Percentiles rank a stretch among this genome's conserved stretches.
These are phyloP conservation scores for Pseudogymnoascus pannorum DNA, from an alignment of 2,329 filamentous ascomycete genomes.

Conservation along the genomic window DNA sequence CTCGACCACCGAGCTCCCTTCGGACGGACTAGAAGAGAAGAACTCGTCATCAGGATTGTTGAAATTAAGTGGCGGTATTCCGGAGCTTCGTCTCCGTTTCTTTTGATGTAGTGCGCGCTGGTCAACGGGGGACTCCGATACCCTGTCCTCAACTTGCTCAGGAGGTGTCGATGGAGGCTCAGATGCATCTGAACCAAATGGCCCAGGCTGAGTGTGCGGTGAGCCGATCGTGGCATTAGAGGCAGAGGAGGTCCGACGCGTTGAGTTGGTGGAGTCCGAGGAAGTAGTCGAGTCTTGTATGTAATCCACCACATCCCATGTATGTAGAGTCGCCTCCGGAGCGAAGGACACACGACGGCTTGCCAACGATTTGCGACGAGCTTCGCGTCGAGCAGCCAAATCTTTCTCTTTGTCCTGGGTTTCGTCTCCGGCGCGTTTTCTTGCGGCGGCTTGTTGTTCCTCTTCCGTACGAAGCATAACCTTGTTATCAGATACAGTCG, in stretches of 20 bases:
- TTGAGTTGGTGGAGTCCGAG: conserved; percentile 65
- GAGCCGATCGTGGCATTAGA: conserved; percentile 20
- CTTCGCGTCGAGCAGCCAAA: conserved; percentile 68
- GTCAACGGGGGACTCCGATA: conserved; percentile 53
- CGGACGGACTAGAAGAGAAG: conserved; percentile 68
- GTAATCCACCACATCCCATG: conserved; percentile 90
- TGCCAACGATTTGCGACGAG: conserved; percentile 83
- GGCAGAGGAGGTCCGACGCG: conserved; percentile 61
- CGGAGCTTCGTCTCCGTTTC: conserved; percentile 56
- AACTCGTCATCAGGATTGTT: conserved; percentile 59
- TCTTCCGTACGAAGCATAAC: conserved; percentile 62
- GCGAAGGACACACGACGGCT: conserved; percentile 95
- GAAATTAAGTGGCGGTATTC: conserved; percentile 56
- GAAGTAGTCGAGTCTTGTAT: conserved; percentile 78
- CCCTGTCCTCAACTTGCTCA: conserved; percentile 50
- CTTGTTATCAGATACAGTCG: conserved; percentile 36
- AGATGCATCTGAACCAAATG: conserved; percentile 38
- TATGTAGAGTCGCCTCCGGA: conserved; percentile 92
- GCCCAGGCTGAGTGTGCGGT: conserved; percentile 24
- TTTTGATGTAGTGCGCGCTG: conserved; percentile 59
- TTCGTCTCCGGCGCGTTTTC: conserved; percentile 62
- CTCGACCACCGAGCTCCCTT: conserved; percentile 43
- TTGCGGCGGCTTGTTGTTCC: conserved; percentile 61
- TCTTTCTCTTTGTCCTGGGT: conserved; percentile 52
- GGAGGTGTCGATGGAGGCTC: conserved; percentile 56